Evolutionary conservation across 2,329 filamentous ascomycete genomes (phyloP).

Genomic region (Xylaria sp.): DNA sequence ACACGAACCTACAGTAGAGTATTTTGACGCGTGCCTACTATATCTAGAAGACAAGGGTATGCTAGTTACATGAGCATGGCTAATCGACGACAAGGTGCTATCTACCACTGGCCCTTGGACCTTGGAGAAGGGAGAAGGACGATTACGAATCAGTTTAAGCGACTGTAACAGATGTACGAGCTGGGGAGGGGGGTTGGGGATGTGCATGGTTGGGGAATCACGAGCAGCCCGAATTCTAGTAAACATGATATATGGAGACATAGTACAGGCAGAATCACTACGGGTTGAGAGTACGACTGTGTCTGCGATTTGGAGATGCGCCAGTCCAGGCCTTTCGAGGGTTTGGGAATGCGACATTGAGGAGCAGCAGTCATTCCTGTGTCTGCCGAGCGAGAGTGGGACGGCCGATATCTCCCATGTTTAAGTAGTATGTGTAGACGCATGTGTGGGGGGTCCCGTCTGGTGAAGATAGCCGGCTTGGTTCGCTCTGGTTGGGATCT

Average conservation of each 20-base stretch:
- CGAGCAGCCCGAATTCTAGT: not conserved
- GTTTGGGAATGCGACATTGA: no score
- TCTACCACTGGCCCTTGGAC: not conserved
- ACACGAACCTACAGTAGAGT: no score
- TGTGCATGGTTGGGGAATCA: not conserved
- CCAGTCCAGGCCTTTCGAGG: not conserved
- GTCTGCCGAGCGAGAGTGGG: not conserved
- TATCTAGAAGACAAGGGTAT: no score
- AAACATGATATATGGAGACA: no score
- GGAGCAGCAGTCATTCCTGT: not conserved
- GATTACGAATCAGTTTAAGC: not conserved
- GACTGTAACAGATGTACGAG: slow-evolving; percentile 1
- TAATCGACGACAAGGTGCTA: not conserved
- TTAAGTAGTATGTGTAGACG: not conserved
- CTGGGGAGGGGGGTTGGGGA: no score
- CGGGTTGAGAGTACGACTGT: no score
- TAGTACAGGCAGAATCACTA: no score
- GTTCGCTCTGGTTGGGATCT: not conserved
- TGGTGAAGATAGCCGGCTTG: slow-evolving; percentile 3
- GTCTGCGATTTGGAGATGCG: no score
- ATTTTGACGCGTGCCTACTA: no score
- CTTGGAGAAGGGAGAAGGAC: not conserved
- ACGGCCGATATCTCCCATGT: not conserved
- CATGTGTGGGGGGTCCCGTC: slow-evolving; percentile 1
- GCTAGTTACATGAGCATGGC: not conserved